Evolutionary conservation across 2,329 filamentous ascomycete genomes (phyloP), one percentile per base, ranked within the genome.

Genomic region (Colletotrichum navitas): DNA sequence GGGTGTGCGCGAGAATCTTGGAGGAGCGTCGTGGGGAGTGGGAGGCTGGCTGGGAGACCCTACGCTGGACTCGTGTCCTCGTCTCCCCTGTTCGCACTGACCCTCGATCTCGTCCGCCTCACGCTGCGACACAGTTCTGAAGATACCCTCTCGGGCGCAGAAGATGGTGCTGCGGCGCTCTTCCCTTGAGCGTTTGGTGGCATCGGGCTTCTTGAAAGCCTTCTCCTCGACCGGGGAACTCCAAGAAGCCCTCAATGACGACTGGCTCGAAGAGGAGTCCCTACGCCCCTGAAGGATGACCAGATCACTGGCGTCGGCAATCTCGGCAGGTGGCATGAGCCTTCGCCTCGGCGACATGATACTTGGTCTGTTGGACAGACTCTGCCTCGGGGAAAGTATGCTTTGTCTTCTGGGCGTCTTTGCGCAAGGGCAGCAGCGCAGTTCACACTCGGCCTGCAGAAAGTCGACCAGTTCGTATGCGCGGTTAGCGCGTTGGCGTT

Each of bases 401-500:
- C 79, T 81, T 14, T 78, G 77, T 21, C 79, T 79, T 49, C 79
- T 77, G 47, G 70, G 74, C 18, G 75, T 67, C 74, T 83, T 87
- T 71, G 83, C 87, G 77, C 90, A 92, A 1, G 87, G 83, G 82
- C 92, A 94, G 80, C 88, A 90, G 58, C 87, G 86, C 74, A 94
- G 87, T 61, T 89, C 86, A 79, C 92, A 94, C 79, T 95, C 93
- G 66, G 92, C 87, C 77, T 93, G 89, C 78, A 95, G 84, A 80
- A 94, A 95, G 41, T 94, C 91, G 59, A 94, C 85, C 77, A 92
- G 89, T 72, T 94, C 92, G 74, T 92, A 85, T 0, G 92, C 91
- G 10, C 91, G 88, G 73, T 92, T 87, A 12, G 92, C 91, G 66
- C 91, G 85, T 77, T 89, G 87, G 82, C 88, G 83, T 80, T 89